Conservation (phyloP, 164 flowering plant genomes). For the Dillenia turbinata region DNA sequence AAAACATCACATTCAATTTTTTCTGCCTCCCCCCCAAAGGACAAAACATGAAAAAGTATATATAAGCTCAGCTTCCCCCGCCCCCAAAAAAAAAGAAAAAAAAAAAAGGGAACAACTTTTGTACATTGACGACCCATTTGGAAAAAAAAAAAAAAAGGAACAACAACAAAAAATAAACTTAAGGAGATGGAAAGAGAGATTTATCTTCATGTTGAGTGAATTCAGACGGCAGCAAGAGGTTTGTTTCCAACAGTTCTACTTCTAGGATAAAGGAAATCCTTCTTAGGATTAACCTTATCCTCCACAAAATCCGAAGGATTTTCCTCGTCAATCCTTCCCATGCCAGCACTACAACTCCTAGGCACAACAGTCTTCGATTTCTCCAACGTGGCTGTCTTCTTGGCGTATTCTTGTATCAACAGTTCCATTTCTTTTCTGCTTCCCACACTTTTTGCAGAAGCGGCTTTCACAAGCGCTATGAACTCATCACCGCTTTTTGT, state of each 20-base stretch:
- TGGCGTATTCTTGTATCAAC: slow-evolving; percentile 7
- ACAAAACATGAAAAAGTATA: too few relatives aligned
- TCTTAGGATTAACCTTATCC: slow-evolving; percentile 3
- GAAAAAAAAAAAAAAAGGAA: too few relatives aligned
- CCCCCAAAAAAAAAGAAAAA: too few relatives aligned
- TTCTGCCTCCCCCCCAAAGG: too few relatives aligned
- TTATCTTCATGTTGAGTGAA: too few relatives aligned
- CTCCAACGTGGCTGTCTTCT: neutral
- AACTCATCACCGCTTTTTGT: slow-evolving; percentile 37
- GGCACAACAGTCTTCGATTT: slow-evolving; percentile 20
- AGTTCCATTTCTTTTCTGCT: slow-evolving; percentile 19
- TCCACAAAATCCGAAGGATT: slow-evolving; percentile 38
- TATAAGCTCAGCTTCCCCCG: too few relatives aligned
- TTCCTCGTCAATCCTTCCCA: slow-evolving; percentile 78
- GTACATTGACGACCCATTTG: too few relatives aligned
- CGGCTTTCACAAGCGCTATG: slow-evolving; percentile 51
- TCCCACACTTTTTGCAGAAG: slow-evolving; percentile 30
- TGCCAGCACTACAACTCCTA: slow-evolving; percentile 56
- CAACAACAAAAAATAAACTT: too few relatives aligned
- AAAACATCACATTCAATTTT: too few relatives aligned
- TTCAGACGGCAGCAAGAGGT: too few relatives aligned
- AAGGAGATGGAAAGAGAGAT: too few relatives aligned
- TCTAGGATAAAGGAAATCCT: slow-evolving; percentile 32
- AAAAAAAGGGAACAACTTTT: too few relatives aligned
- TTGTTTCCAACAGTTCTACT: slow-evolving; percentile 26